phyloP scores from a whole-genome alignment of 2,329 filamentous ascomycete genomes.

The Pseudogymnoascus sp. region DNA sequence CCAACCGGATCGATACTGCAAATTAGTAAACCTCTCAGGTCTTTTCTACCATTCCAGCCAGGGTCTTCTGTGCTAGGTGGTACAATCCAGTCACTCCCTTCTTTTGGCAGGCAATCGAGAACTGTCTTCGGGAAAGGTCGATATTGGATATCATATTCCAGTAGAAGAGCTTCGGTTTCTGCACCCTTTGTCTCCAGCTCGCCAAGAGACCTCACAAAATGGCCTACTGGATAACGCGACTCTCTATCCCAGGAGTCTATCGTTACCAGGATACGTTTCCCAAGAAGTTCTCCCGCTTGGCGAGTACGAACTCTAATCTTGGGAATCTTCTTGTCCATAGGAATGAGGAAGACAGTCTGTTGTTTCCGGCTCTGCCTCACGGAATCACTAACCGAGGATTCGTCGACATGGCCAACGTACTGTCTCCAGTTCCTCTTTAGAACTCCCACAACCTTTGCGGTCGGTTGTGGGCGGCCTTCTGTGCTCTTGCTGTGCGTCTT shows the following conservation, averaged over 20 bases:
- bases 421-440: conserved; percentile 97
- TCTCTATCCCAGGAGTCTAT: conserved; percentile 95
- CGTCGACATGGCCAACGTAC: conserved; percentile 92
- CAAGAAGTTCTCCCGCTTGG: conserved; percentile 79
- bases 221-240: conserved; percentile 83
- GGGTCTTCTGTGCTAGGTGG: conserved; percentile 70
- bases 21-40: conserved; percentile 77
- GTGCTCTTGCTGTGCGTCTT: conserved; percentile 67
- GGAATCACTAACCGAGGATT: conserved; percentile 67
- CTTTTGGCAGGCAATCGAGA: conserved; percentile 79
- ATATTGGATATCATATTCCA: conserved; percentile 97
- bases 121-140: conserved; percentile 94
- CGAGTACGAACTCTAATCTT: conserved; percentile 91
- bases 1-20: conserved; percentile 96
- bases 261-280: conserved; percentile 84
- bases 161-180: conserved; percentile 85
- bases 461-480: conserved; percentile 78
- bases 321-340: conserved; percentile 96
- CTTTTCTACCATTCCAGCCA: conserved; percentile 77
- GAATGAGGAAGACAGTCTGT: conserved; percentile 88
- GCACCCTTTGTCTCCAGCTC: conserved; percentile 96
- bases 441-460: conserved; percentile 82
- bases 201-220: conserved; percentile 87
- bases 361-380: conserved; percentile 72
- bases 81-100: conserved; percentile 92